phyloP scores from a whole-genome alignment of 2,329 filamentous ascomycete genomes.

The Colletotrichum cuscutae region DNA sequence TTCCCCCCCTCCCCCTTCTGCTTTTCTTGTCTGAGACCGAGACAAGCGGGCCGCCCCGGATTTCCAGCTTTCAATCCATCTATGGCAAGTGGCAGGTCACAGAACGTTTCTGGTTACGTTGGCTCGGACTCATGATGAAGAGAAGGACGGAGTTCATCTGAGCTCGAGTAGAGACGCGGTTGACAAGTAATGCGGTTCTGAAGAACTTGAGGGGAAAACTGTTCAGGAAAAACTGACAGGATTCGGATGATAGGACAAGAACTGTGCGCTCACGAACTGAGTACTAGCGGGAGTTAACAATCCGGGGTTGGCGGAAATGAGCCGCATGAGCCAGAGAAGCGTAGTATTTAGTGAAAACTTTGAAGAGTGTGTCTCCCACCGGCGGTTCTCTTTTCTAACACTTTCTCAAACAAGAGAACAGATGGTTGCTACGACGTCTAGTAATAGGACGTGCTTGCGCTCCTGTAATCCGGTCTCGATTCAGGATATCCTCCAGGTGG shows the following conservation, averaged over 20 bases:
- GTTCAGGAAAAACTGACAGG: neutral
- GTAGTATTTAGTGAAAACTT: constrained; percentile 24
- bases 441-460: constrained; percentile 52
- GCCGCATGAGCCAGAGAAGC: constrained; percentile 14
- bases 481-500: constrained; percentile 64
- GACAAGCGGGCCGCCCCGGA: constrained; percentile 11
- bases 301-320: neutral
- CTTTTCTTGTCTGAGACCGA: neutral
- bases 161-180: neutral
- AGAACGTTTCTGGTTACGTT: neutral
- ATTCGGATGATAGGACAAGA: constrained; percentile 15
- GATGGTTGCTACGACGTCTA: constrained; percentile 13
- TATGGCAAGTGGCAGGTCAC: neutral
- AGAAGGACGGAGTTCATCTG: constrained; percentile 22
- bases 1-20: neutral
- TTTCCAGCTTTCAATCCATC: neutral
- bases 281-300: neutral
- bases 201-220: neutral
- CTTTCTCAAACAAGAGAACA: constrained; percentile 11
- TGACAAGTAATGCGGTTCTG: constrained; percentile 9
- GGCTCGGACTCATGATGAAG: neutral
- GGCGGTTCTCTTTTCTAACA: constrained; percentile 1
- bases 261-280: neutral
- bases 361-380: constrained; percentile 12
- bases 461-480: constrained; percentile 51